Evolutionary conservation across 228 moss, liverwort and hornwort genomes (phyloP), one percentile per base, ranked within the genome.

Genomic region (Sphagnum fallax): DNA sequence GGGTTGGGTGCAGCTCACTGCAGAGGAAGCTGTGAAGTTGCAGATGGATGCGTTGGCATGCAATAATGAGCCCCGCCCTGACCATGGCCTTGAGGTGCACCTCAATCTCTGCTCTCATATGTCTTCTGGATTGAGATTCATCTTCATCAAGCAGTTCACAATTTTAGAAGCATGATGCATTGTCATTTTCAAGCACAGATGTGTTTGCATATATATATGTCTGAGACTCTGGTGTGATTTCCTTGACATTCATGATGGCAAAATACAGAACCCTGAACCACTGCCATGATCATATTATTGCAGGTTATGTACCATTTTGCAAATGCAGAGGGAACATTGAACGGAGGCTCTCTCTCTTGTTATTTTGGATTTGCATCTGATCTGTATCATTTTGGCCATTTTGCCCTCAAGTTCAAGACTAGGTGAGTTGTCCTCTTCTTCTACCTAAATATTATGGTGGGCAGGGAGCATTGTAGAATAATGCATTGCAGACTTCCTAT

Each of bases 301-400:
- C 55, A 92, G 92, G 88, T 89, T 66, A 74, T 92, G 88, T 92
- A 92, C 69, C 65, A 89, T 67, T 92, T 90, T 55, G 92, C 84
- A 65, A 77, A 87, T 82, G 78, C 85, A 9, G 92, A 92, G 59
- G 89, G 87, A 75, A 75, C 76, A 47, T 67, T 84, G 6, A 82
- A 79, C 60, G 90, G 89, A 71, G 80, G 81, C 73, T 64, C 88
- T 4, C 76, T 89, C 69, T 69, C 89, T 12, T 70, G 68, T 52
- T 92, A 92, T 64, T 92, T 92, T 71, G 89, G 92, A 52, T 92
- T 88, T 67, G 81, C 92, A 18, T 78, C 89, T 4, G 92, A 92
- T 79, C 67, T 92, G 4, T 90, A 92, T 72, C 92, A 92, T 67
- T 92, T 92, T 61, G 89, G 89, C 52, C 89, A 92, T 74, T 89